Evolutionary conservation across 768 basidiomycete species (phyloP).

Genomic region (Lactarius hatsudake): DNA sequence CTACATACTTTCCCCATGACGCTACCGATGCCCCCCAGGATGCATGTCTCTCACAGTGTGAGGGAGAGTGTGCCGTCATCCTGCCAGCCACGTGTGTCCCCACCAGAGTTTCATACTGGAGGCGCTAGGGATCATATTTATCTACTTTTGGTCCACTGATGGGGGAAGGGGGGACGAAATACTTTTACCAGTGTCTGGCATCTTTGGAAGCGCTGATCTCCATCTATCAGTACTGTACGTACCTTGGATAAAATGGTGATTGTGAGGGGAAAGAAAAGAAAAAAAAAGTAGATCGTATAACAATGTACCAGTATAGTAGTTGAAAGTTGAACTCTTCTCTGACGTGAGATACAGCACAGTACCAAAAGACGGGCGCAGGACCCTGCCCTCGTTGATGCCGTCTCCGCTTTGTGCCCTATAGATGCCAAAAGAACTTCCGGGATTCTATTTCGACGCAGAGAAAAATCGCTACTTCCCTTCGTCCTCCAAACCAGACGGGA

Average conservation of each 20-base stretch:
- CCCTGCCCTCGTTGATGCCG: background rate
- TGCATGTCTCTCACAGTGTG: background rate
- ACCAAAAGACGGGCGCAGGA: background rate
- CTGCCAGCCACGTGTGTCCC: background rate
- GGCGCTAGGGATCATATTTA: background rate
- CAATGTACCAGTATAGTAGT: background rate
- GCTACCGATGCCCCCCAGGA: background rate
- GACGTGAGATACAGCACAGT: background rate
- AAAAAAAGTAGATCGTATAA: background rate
- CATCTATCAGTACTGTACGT: conserved; percentile 1
- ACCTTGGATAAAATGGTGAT: background rate
- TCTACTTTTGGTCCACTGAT: background rate
- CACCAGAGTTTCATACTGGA: background rate
- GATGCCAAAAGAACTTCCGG: conserved; percentile 31
- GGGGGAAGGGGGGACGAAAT: background rate
- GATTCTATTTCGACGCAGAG: conserved; percentile 31
- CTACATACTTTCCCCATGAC: background rate
- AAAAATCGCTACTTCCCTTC: conserved; percentile 32
- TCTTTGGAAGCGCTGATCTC: conserved; percentile 1
- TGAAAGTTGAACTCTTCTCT: background rate
- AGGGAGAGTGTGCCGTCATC: background rate
- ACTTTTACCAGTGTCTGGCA: background rate
- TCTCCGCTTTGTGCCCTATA: conserved; percentile 11
- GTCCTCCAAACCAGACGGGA: conserved; percentile 22
- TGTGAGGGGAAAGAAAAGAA: background rate